Percentiles rank a stretch among this genome's conserved stretches.
Conservation (phyloP, 176 grass and related monocot genomes). For the Rhynchospora breviuscula region DNA sequence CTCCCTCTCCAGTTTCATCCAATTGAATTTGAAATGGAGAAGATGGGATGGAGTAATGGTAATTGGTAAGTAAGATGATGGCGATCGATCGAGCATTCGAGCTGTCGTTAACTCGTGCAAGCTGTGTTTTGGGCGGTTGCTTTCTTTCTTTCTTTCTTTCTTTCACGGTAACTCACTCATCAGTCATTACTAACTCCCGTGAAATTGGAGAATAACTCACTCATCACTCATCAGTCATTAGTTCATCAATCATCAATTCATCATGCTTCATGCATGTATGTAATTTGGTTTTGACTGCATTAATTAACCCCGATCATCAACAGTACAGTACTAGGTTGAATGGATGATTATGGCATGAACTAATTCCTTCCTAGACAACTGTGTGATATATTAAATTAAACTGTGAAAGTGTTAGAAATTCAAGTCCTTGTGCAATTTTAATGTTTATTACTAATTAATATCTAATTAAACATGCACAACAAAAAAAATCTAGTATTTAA, state of each 20-base stretch:
- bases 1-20: neutral
- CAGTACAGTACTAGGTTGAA: too few species aligned
- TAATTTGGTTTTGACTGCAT: neutral
- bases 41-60: neutral
- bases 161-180: neutral
- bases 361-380: neutral
- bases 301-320: too few species aligned
- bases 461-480: too few species aligned
- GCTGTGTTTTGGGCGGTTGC: neutral
- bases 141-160: neutral
- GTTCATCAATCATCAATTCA: too few species aligned
- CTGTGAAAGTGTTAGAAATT: too few species aligned
- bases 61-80: neutral
- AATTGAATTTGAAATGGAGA: neutral
- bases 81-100: neutral
- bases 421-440: too few species aligned
- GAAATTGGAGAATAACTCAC: neutral
- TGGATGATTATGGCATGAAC: neutral
- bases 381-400: neutral
- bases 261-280: neutral
- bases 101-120: neutral
- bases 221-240: too few species aligned
- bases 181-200: neutral
- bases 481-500: too few species aligned
- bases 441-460: too few species aligned